phyloP scores from a whole-genome alignment of 495 filamentous ascomycete species.

The Clavariopsis aquatica region DNA sequence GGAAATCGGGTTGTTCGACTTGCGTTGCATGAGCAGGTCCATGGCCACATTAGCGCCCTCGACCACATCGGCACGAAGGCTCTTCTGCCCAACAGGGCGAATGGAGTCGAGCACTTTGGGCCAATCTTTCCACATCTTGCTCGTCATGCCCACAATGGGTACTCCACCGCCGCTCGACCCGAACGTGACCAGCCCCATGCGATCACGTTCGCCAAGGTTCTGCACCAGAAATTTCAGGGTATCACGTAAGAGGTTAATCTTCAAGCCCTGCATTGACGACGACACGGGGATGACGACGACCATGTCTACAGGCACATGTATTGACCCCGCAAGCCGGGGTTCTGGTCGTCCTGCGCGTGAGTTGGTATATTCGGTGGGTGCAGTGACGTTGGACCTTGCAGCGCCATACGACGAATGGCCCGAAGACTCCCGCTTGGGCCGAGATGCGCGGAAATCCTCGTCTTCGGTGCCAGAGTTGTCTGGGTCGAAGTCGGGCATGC shows the following conservation, averaged over 20 bases:
- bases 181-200: slow-evolving; percentile 97
- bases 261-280: slow-evolving; percentile 98
- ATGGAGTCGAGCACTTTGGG: slow-evolving; percentile 82
- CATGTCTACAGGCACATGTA: slow-evolving; percentile 93
- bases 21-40: slow-evolving; percentile 97
- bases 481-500: slow-evolving; percentile 64
- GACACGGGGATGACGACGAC: slow-evolving; percentile 97
- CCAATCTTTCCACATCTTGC: slow-evolving; percentile 92
- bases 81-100: slow-evolving; percentile 93
- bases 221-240: slow-evolving; percentile 89
- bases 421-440: slow-evolving; percentile 78
- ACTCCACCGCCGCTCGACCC: slow-evolving; percentile 92
- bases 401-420: slow-evolving; percentile 84
- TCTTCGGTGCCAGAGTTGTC: slow-evolving; percentile 85
- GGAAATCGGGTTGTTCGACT: slow-evolving; percentile 92
- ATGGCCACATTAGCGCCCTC: slow-evolving; percentile 98
- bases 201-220: slow-evolving; percentile 88
- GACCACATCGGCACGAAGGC: slow-evolving; percentile 92
- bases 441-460: slow-evolving; percentile 75
- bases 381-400: slow-evolving; percentile 70
- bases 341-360: slow-evolving; percentile 53
- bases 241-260: slow-evolving; percentile 94
- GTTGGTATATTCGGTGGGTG: slow-evolving; percentile 77
- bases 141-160: slow-evolving; percentile 95
- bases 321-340: slow-evolving; percentile 57